These are phyloP conservation scores for Trebouxia sp. DNA, from an alignment of 139 green algal genomes.

Conservation along the genomic window DNA sequence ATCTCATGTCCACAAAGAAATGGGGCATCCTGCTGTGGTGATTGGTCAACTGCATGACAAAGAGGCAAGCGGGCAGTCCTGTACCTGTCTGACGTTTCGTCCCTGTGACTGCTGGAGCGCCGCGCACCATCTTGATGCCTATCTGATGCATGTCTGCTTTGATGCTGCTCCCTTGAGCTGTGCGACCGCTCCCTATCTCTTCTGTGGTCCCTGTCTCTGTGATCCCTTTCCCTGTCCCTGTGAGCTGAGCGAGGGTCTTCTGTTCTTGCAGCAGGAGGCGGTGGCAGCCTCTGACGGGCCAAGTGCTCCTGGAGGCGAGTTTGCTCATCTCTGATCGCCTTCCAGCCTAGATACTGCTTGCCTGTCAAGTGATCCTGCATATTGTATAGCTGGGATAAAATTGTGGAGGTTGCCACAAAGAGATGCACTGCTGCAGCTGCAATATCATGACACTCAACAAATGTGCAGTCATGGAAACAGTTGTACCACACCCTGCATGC, in stretches of 20 bases:
- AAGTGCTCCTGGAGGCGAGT: constrained; percentile 58
- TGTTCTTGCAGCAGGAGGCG: not conserved
- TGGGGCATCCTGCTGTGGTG: not conserved
- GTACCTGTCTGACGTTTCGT: not conserved
- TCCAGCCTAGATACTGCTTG: constrained; percentile 91
- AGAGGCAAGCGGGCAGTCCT: no score
- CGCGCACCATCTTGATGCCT: not conserved
- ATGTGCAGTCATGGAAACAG: no score
- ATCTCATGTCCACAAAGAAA: no score
- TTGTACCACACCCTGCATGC: no score
- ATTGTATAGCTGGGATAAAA: not conserved
- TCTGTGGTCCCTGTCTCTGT: not conserved
- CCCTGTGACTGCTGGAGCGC: constrained; percentile 9
- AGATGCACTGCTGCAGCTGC: no score
- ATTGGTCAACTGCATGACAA: no score
- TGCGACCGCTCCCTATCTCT: constrained; percentile 13
- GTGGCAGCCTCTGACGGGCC: constrained; percentile 5
- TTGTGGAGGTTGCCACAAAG: not conserved
- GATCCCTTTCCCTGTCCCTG: constrained; percentile 5
- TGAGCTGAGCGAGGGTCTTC: not conserved
- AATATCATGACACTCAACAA: no score
- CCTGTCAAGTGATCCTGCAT: constrained; percentile 79
- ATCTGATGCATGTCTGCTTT: constrained; percentile 5
- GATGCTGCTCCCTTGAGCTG: not conserved
- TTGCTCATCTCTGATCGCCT: constrained; percentile 77